Base-by-base conservation (phyloP, 441 rosid genomes). In the California macrophylla region DNA sequence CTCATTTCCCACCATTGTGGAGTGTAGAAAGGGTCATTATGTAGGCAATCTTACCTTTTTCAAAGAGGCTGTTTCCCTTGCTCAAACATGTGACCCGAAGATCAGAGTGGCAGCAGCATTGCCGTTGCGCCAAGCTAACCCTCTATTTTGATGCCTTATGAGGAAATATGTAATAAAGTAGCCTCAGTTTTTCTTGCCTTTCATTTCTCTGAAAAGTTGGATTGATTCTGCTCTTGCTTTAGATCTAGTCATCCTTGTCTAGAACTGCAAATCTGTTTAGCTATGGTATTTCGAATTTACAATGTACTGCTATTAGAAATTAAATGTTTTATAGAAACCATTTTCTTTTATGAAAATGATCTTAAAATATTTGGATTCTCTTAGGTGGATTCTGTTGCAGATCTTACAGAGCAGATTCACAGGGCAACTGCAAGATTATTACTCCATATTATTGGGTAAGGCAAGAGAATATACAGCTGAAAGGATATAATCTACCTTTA, bases 401-500 rank as follows among this genome's bases (percentile, higher is more conserved):
- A 86, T 84, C 93, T 92, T 71, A 79, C 74, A 13, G 86, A 82
- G 83, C 88, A 84, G 74, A 85, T 95, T 77, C 95, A 95, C 73
- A 82, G 87, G 84, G 85, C 94, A 70, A 92, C 97, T 75, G 96
- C 97, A 50, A 92, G 93, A 76, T 79, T 81, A 62, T 84, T 95
- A 73, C 93, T 95, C 70, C 99, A 92, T 73, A 88, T 92, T 68
- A 82, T 86, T 52, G 98, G 99, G 99, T 95, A 85, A 82, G 87
- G 58, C 34, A 54, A 54, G 69, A 64, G 67, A 45, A 50, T 47
- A 28, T 38, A 20, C 56, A 42, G n/a, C 9, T 52, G 8, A 52
- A 20, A 52, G 60, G 25, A 20, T 52, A 20, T 52, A 52, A 16
- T 52, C 12, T 52, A 52, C 25, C 24, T 16, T 52, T 52, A 60